A percentile compares a stretch with the other conserved stretches of the same genome.
phyloP scores from a whole-genome alignment of 768 basidiomycete species.

The Boletus vermiculosoides region DNA sequence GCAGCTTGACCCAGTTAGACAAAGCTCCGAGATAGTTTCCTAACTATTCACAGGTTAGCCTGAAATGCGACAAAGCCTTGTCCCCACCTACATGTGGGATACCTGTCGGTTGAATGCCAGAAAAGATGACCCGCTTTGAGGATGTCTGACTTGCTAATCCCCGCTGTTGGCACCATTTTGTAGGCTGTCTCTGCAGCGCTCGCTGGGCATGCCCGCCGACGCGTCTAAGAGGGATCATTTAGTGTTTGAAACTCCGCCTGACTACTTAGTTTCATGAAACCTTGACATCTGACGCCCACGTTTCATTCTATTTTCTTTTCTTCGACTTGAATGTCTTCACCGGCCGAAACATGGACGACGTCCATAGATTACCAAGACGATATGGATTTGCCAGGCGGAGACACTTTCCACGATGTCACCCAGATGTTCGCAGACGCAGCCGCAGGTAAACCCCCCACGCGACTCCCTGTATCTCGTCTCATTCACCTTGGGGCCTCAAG shows the following conservation, averaged over 20 bases:
- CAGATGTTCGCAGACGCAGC: constrained; percentile 58
- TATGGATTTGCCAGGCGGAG: constrained; percentile 49
- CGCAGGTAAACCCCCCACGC: constrained; percentile 38
- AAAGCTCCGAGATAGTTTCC: constrained; percentile 94
- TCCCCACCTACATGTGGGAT: constrained; percentile 70
- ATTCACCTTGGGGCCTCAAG: constrained; percentile 36
- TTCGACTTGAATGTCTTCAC: constrained; percentile 3
- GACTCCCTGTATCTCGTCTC: background rate
- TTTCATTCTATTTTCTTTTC: background rate
- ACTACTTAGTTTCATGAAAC: constrained; percentile 5
- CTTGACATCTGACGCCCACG: constrained; percentile 3
- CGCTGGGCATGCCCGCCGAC: constrained; percentile 2
- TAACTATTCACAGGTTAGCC: constrained; percentile 47
- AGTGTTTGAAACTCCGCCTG: constrained; percentile 32
- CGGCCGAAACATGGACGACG: constrained; percentile 5
- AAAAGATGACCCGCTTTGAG: constrained; percentile 58
- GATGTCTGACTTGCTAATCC: constrained; percentile 3
- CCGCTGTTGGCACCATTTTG: constrained; percentile 6
- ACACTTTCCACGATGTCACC: constrained; percentile 64
- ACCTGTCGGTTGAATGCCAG: constrained; percentile 93
- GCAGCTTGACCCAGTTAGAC: constrained; percentile 83
- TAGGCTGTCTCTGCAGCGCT: background rate
- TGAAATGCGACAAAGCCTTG: background rate
- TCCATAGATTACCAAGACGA: constrained; percentile 20
- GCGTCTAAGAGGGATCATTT: constrained; percentile 18